Evolutionary conservation across 139 green algal genomes (phyloP), one percentile per base, ranked within the genome.

Genomic region (Volvox africanus): DNA sequence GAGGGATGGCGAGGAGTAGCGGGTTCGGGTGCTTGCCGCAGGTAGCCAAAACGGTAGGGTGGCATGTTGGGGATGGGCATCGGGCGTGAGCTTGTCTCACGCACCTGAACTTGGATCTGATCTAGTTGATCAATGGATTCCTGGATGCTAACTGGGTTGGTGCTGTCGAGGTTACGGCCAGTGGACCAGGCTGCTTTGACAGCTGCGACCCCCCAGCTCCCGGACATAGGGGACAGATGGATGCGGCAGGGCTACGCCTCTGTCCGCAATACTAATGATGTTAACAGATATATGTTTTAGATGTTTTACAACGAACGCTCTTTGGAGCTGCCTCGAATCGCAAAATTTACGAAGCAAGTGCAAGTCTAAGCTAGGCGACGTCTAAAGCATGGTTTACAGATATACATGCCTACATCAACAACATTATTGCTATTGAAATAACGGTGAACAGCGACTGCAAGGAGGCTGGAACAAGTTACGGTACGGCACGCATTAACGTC

Each of bases 71-170:
- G 21, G 65, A 73, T 73, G 65, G 65, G 65, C 65, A 73, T 28
- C 9, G 65, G 65, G 24, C 65, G 6, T 26, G 21, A 12, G 11
- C 17, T n/a, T 22, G 17, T 37, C 37, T 81, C n/a, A 35, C 67
- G 36, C 21, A 90, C 86, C 86, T 77, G 55, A 44, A 84, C 82
- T 44, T 90, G 86, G 28, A 62, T 84, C 1, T 76, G 86, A 62
- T 90, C 86, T 37, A 90, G 86, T 28, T 90, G 50, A n/a, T 90
- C 86, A 16, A 90, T 90, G 19, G 86, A 44, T 75, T 90, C 73
- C 55, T 90, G 86, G 50, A 90, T 90, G 71, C 73, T 84, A 19
- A 76, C 71, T 22, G 86, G 86, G 30, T 77, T 62, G 5, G 86
- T 83, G 20, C 73, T 76, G 32, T 90, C 73, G 6, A 83, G 12